These are phyloP conservation scores for Podospora australis DNA, from an alignment of 495 filamentous ascomycete species.

Conservation along the genomic window DNA sequence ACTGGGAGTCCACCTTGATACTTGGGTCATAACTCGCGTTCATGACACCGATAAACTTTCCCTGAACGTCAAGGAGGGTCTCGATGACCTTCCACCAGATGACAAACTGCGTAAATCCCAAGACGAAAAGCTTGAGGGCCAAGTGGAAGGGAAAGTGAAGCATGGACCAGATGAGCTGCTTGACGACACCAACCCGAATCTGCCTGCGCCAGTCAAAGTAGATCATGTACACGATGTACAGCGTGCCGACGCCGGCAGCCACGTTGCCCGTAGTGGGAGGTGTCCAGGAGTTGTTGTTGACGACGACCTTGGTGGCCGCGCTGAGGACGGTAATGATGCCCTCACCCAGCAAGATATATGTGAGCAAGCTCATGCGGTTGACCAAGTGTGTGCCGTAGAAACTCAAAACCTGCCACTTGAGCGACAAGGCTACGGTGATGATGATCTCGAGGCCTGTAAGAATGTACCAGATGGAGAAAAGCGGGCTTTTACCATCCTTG, in stretches of 20 bases:
- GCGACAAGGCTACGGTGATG: constrained; percentile 45
- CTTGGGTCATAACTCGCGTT: background rate
- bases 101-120: constrained; percentile 1
- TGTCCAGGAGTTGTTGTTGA: constrained; percentile 22
- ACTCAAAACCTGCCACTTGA: constrained; percentile 46
- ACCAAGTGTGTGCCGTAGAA: constrained; percentile 60
- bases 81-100: constrained; percentile 8
- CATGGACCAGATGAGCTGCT: constrained; percentile 3
- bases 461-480: constrained; percentile 44
- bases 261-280: constrained; percentile 2
- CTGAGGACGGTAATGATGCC: constrained; percentile 38
- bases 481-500: constrained; percentile 19
- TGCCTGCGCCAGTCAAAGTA: constrained; percentile 8
- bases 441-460: constrained; percentile 48
- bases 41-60: background rate
- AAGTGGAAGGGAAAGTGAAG: constrained; percentile 10
- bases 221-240: constrained; percentile 9
- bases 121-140: constrained; percentile 1
- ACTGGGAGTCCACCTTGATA: background rate
- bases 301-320: constrained; percentile 23
- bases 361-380: constrained; percentile 57
- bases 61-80: constrained; percentile 1
- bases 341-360: constrained; percentile 64
- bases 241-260: background rate
- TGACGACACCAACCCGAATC: background rate